Evolutionary conservation across 1,284 basidiomycete species (phyloP), one percentile per base, ranked within the genome.

Genomic region (Xerocomus amazonicus): DNA sequence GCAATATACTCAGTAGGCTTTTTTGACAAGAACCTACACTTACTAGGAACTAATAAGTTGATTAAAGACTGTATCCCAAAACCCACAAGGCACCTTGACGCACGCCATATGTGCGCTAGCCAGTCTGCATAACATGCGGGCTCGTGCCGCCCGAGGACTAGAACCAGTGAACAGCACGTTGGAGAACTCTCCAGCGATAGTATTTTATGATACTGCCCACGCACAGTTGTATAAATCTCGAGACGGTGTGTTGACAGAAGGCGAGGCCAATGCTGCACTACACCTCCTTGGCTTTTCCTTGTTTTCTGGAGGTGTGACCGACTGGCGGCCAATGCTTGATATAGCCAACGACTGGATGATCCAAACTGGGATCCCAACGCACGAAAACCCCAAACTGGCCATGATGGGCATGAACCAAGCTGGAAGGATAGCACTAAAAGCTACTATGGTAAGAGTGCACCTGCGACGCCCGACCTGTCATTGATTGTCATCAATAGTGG

Each of bases 71-170:
- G 77, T 87, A 47, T 67, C 79, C 43, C 74, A 80, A 60, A 79
- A 87, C 38, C 84, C 84, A 9, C 76, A 76, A 47, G 84, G 87
- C 44, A 74, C 84, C 3, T 75, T 90, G 47, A 78, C 84, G 3
- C 78, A 81, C 61, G 81, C 86, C 10, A 75, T 89, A 35, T 86
- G 81, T 65, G 87, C 88, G n/a, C 73, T 90, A 48, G 80, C 86
- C 33, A 81, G 78, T 59, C 73, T 88, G 39, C 86, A 90, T 64
- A 78, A 77, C 58, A 79, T 77, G 49, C 77, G 78, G 41, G 74
- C 78, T 63, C 81, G 80, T 38, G 75, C 83, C 35, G 75, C 79
- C 19, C 79, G 78, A 57, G 81, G 80, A 17, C 63, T 80, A 46
- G 80, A 83, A 58, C 72, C 74, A 31, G 75, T 75, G 27, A 78